Conservation (phyloP, 108 stramenopile species). For the Cyclotella sp. region DNA sequence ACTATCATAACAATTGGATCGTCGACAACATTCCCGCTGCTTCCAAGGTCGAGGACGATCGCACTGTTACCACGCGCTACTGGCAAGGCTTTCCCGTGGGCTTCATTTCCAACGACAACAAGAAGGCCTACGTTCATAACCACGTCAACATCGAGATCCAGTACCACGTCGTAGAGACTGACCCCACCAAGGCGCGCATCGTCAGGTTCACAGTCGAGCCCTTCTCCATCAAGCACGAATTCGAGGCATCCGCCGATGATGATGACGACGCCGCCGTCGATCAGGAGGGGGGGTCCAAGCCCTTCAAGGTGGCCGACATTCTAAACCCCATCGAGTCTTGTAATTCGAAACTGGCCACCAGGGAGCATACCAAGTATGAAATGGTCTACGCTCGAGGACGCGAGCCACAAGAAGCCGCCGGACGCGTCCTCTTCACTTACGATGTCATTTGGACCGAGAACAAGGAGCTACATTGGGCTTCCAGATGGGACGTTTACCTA, state of each 20-base stretch:
- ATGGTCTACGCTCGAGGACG: slow-evolving; percentile 74
- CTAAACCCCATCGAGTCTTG: slow-evolving; percentile 76
- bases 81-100: slow-evolving; percentile 97
- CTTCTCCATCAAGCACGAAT: slow-evolving; percentile 94
- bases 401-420: slow-evolving; percentile 73
- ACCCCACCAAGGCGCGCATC: slow-evolving; percentile 80
- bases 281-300: slow-evolving; percentile 41
- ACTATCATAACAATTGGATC: slow-evolving; percentile 98
- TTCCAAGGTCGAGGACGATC: slow-evolving; percentile 75
- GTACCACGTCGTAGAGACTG: slow-evolving; percentile 90
- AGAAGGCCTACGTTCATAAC: slow-evolving; percentile 91
- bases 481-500: slow-evolving; percentile 98
- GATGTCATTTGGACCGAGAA: slow-evolving; percentile 93
- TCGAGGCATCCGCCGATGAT: slow-evolving; percentile 55
- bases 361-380: slow-evolving; percentile 76
- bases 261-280: slow-evolving; percentile 51
- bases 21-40: slow-evolving; percentile 97
- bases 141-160: slow-evolving; percentile 95
- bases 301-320: slow-evolving; percentile 66
- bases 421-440: slow-evolving; percentile 94
- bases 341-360: slow-evolving; percentile 42
- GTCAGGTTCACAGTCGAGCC: slow-evolving; percentile 97
- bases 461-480: slow-evolving; percentile 89
- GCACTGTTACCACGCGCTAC: slow-evolving; percentile 77
- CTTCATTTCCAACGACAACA: slow-evolving; percentile 66